Conservation (phyloP, 177 flowering plant species). For the Vitis hybrid region DNA sequence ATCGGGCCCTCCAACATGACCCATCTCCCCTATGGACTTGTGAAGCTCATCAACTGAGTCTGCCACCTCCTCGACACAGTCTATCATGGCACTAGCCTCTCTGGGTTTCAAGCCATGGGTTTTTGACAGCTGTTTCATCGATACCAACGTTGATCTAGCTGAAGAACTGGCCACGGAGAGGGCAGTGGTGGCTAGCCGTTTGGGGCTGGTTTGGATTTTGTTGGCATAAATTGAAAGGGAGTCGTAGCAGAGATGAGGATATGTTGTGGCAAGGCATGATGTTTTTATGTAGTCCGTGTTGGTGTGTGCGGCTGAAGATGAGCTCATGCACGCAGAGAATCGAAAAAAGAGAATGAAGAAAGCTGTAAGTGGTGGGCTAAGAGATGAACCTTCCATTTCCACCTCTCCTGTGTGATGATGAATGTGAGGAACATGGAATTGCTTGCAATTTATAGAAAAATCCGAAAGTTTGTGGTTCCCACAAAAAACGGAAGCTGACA, state of each 20-base stretch:
- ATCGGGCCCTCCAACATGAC: slow-evolving; percentile 3
- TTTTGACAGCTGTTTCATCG: slow-evolving; percentile 12
- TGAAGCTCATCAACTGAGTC: slow-evolving; percentile 25
- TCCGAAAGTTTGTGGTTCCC: slow-evolving; percentile 10
- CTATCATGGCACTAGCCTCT: slow-evolving; percentile 16
- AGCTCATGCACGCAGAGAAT: not conserved
- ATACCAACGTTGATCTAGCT: slow-evolving; percentile 7
- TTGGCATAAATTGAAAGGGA: slow-evolving; percentile 23
- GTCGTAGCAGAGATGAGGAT: slow-evolving; percentile 23
- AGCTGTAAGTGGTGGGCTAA: not conserved
- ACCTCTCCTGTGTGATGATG: not conserved
- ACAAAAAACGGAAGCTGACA: slow-evolving; percentile 15
- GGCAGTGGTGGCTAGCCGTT: slow-evolving; percentile 17
- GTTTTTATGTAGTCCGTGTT: slow-evolving; percentile 25
- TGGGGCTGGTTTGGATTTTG: slow-evolving; percentile 24
- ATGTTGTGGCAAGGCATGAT: slow-evolving; percentile 25
- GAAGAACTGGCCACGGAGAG: slow-evolving; percentile 18
- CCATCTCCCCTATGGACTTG: slow-evolving; percentile 23
- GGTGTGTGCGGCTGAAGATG: slow-evolving; percentile 5
- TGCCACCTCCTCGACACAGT: slow-evolving; percentile 26
- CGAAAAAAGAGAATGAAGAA: slow-evolving; percentile 12
- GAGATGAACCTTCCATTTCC: slow-evolving; percentile 7
- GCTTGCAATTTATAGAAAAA: not conserved
- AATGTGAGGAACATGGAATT: not conserved
- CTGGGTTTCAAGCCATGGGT: slow-evolving; percentile 9